Base-by-base conservation (phyloP, 1,284 basidiomycete species). In the Moniliophthora roreri region DNA sequence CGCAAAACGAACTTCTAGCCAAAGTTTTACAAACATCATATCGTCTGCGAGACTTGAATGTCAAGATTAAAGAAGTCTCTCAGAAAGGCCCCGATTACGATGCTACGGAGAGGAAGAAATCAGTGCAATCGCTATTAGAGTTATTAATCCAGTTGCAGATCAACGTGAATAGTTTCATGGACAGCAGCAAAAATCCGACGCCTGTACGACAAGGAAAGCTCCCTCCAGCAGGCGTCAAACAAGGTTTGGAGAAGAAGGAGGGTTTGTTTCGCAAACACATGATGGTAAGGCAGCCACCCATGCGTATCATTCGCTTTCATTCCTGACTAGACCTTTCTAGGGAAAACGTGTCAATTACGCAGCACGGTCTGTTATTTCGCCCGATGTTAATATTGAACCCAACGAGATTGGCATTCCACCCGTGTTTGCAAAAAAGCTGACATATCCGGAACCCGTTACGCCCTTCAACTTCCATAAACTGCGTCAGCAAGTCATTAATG, bases 261-360 rank as follows among this genome's bases (percentile, higher is more conserved):
- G 97, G 97, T 53, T 71, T 99, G 48, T 99, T 99, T 82, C 82
- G 97, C 58, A 98, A 96, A 75, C 88, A 99, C 69, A 99, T 99
- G 97, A 99, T 99, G 97, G 93, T 93, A 55, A 58, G 77, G 59
- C 35, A 20, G 41, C 15, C 52, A 28, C 45, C 11, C 20, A 16
- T 35, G 38, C 52, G 46, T 39, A 47, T 16, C 34, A 41, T 54
- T 9, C 21, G 50, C 49, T 50, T 39, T 16, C 15, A 28, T 26
- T 55, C 54, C 26, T 52, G 15, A 54, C 42, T 15, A 51, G 57
- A n/a, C 15, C 54, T 48, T 51, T 39, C 18, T 56, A 95, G 93
- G 97, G 97, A 38, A 99, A 99, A 79, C 95, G 97, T 69, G 97
- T 99, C 64, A 99, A 99, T 71, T 98, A 97, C 69, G 95, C 97